Base-by-base conservation (phyloP, 108 stramenopile species). In the Cyclotella distinguenda region DNA sequence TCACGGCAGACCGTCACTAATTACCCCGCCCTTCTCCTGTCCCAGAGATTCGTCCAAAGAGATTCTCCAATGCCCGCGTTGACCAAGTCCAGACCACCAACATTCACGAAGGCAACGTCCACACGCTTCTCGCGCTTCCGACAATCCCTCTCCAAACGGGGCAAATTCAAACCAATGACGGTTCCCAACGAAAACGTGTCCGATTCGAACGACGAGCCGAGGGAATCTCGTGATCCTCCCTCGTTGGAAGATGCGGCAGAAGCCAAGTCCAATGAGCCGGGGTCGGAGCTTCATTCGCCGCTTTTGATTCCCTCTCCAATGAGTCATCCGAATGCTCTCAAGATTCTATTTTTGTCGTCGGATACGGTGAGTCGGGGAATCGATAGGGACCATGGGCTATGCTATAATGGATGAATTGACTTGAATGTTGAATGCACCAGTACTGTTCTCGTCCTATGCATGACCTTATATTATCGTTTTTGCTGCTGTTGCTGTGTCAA, bases 261-360 rank as follows among this genome's bases (percentile, higher is more conserved):
- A 4, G 12, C 23, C 6, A 1, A 18, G 3, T 23, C 47, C 10
- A 38, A 38, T 38, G 8, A 12, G 8, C 38, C 38, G 10, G 38
- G 12, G 10, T 38, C 38, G 38, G 38, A 38, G 10, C 22, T 23
- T 11, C 19, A 18, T 2, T 11, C 60, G 16, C 22, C 52, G 27
- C 68, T 52, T 31, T 59, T 16, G 3, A 44, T 60, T 4, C 4
- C 58, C 58, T 38, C 48, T 9, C 59, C 58, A 3, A n/a, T 35
- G 44, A 26, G 25, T 32, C 61, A 63, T 39, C 66, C 65, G 28
- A 44, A 43, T 36, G 84, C 77, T 10, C 74, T 90, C 38, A 89
- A 91, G 39, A 80, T 98, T 22, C 70, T 98, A 32, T 96, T 98
- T 65, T 70, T 98, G 51, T 93, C 93, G 64, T 89, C 89, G 28